These are phyloP conservation scores for Globisporangium spinosum DNA, from an alignment of 352 stramenopile genomes.

Conservation along the genomic window DNA sequence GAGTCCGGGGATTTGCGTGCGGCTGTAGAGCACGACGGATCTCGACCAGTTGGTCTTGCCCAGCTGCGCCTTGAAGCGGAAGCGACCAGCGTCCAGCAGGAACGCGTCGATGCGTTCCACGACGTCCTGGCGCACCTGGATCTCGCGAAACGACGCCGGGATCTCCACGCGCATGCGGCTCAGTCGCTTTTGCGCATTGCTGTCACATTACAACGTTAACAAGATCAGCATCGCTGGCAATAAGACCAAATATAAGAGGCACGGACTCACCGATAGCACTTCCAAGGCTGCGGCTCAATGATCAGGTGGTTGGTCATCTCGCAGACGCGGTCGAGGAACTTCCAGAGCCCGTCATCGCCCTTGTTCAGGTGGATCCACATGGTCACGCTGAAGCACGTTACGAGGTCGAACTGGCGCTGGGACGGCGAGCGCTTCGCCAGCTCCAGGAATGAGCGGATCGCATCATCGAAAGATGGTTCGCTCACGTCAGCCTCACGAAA, in stretches of 20 bases:
- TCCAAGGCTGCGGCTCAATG: constrained; percentile 81
- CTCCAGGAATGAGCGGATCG: constrained; percentile 41
- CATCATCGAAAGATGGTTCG: constrained; percentile 36
- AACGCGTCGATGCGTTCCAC: constrained; percentile 67
- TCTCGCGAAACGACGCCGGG: constrained; percentile 51
- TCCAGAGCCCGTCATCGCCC: constrained; percentile 73
- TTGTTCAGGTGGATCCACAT: constrained; percentile 90
- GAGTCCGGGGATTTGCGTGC: constrained; percentile 42
- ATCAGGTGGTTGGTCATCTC: constrained; percentile 67
- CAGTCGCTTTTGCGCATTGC: constrained; percentile 67
- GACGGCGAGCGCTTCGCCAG: constrained; percentile 31
- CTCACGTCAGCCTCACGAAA: constrained; percentile 65
- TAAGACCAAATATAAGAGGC: background rate
- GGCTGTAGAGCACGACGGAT: constrained; percentile 69
- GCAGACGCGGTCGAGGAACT: constrained; percentile 60
- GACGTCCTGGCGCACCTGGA: constrained; percentile 61
- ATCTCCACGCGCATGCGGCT: constrained; percentile 45
- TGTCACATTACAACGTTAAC: constrained; percentile 15
- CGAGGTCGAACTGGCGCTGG: constrained; percentile 54
- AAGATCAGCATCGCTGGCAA: background rate
- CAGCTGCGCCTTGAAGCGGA: constrained; percentile 54
- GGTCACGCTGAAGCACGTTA: constrained; percentile 82
- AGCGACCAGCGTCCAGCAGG: constrained; percentile 49
- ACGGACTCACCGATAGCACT: constrained; percentile 65
- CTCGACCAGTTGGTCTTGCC: constrained; percentile 84